These are phyloP conservation scores for Juncus effusus DNA, from an alignment of 176 grass and related monocot genomes.

Conservation along the genomic window DNA sequence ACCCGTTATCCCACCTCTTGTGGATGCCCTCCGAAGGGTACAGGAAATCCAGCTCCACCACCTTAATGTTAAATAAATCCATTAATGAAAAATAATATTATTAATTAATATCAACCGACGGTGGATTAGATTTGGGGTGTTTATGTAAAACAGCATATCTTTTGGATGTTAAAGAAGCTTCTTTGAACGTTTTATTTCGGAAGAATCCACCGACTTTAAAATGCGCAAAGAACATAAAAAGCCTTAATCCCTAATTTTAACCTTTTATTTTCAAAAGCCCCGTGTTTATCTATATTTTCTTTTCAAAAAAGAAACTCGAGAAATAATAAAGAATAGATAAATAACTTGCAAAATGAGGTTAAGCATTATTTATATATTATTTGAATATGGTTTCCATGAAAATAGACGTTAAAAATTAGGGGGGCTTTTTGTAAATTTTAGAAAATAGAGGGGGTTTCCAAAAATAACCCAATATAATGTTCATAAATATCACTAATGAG, in stretches of 20 bases:
- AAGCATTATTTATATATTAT: too few species aligned
- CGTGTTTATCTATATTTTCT: too few species aligned
- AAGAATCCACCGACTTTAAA: too few species aligned
- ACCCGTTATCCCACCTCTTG: slow-evolving; percentile 89
- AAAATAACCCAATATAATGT: slow-evolving; percentile 8
- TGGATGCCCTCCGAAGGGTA: slow-evolving; percentile 99
- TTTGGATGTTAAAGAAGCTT: too few species aligned
- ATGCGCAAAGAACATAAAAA: too few species aligned
- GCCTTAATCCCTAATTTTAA: too few species aligned
- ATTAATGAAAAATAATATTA: background rate
- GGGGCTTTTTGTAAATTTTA: background rate
- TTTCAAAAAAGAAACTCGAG: background rate
- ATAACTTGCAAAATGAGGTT: too few species aligned
- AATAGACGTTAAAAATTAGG: background rate
- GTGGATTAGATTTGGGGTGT: too few species aligned
- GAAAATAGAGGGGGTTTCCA: background rate
- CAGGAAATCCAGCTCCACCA: slow-evolving; percentile 93
- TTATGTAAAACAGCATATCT: too few species aligned
- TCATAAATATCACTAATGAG: slow-evolving; percentile 6
- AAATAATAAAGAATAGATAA: background rate
- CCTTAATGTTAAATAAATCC: slow-evolving; percentile 41
- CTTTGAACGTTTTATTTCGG: too few species aligned
- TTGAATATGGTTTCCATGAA: background rate
- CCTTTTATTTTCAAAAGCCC: too few species aligned
- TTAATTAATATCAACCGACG: too few species aligned